Base-by-base conservation (phyloP, 1,139 yeast genomes). In the Eremothecium sinecaudum region DNA sequence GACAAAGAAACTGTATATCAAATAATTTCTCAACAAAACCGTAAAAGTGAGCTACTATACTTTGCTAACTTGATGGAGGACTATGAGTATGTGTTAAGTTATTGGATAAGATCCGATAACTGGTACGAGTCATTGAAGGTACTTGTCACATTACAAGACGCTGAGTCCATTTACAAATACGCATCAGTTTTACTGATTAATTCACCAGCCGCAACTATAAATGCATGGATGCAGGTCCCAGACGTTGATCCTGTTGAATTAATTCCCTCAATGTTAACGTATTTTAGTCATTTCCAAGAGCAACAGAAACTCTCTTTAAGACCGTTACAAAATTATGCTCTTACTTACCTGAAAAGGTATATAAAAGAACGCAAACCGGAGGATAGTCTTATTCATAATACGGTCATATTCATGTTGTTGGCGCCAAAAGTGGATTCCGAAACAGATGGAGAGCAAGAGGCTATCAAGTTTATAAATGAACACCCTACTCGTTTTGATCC, bases 51-150 rank as follows among this genome's bases (percentile, higher is more conserved):
- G 49, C 61, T 86, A 15, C 50, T 90, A 4, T 68, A 64, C 41
- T 83, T 71, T 56, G 92, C 95, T 0, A 75, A 74, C 22, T 52
- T 77, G 20, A 69, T 80, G 10, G 66, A 73, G 31, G 95, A 90
- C 53, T 73, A 69, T 48, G 73, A 71, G 31, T 81, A 70, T 53
- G 79, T 86, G 2, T 58, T 87, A 25, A 64, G 73, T 17, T 75
- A 79, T 52, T 75, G 86, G 69, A 67, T 87, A 10, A 71, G 77
- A 28, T 56, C 65, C 16, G 79, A 76, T 40, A 69, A 79, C 38
- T 92, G 96, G 94, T 55, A 63, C 4, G 78, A 77, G 37, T 81
- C 94, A 0, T 56, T 86, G 31, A 69, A 71, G 34, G 69, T 75
- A 0, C 31, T 57, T 7, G 27, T 43, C 11, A 36, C 44, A 10